These are phyloP conservation scores for Pisolithus tinctorius DNA, from an alignment of 768 basidiomycete species.

Conservation along the genomic window DNA sequence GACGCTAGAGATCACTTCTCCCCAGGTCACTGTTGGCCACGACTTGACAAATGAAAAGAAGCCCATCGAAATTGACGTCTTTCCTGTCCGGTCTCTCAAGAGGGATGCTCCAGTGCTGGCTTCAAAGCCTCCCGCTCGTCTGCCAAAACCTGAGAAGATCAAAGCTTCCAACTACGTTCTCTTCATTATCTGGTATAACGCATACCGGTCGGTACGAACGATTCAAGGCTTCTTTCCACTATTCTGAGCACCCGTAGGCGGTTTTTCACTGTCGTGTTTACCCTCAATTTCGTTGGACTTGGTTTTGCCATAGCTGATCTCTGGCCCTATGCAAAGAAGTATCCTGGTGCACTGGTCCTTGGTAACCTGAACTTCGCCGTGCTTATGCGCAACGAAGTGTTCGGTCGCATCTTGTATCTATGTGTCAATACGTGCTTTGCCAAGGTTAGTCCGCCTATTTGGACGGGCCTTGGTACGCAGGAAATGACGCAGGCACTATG, in stretches of 20 bases:
- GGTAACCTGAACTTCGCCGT: constrained; percentile 71
- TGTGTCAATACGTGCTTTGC: constrained; percentile 68
- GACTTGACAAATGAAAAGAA: constrained; percentile 35
- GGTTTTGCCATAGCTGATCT: constrained; percentile 52
- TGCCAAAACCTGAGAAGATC: constrained; percentile 42
- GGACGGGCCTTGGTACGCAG: no score
- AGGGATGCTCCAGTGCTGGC: constrained; percentile 34
- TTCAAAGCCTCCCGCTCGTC: constrained; percentile 25
- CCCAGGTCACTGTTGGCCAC: constrained; percentile 21
- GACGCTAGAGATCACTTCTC: constrained; percentile 38
- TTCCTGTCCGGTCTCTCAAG: constrained; percentile 32
- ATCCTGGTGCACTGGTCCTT: constrained; percentile 64
- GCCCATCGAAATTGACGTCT: constrained; percentile 22
- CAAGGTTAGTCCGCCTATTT: constrained; percentile 36
- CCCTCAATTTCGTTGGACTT: constrained; percentile 54
- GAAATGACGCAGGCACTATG: background rate
- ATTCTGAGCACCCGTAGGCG: constrained; percentile 38
- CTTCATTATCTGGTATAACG: constrained; percentile 72
- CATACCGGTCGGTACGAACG: constrained; percentile 49
- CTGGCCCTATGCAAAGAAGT: constrained; percentile 62
- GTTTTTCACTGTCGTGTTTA: constrained; percentile 60
- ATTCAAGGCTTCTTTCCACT: no score
- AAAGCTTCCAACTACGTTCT: constrained; percentile 54
- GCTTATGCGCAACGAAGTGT: constrained; percentile 76
- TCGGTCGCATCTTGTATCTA: constrained; percentile 69